Evolutionary conservation across 2,329 filamentous ascomycete genomes (phyloP).

Genomic region (Pseudohalonectria lignicola): DNA sequence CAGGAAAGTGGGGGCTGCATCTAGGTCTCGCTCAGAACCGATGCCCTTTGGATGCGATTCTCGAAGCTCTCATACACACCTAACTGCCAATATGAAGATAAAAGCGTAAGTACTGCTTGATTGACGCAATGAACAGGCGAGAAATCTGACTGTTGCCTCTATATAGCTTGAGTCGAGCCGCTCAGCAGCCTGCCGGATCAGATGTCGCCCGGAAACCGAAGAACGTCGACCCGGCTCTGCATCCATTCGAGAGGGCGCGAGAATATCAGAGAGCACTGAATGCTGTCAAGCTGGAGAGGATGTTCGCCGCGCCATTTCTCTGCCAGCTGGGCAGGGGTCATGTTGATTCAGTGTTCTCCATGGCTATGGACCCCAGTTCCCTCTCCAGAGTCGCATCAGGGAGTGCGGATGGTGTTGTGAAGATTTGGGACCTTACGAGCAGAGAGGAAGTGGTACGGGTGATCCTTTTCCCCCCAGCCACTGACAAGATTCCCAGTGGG

Average conservation of each 20-base stretch:
- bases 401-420: conserved; percentile 85
- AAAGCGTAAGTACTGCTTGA: conserved; percentile 1
- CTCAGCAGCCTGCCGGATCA: conserved; percentile 3
- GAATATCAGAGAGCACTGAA: conserved; percentile 64
- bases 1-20: too few relatives aligned
- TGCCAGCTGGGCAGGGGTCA: conserved; percentile 82
- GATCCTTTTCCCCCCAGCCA: background rate
- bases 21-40: too few relatives aligned
- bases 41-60: too few relatives aligned
- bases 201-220: conserved; percentile 3
- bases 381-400: conserved; percentile 70
- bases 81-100: background rate
- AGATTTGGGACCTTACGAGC: conserved; percentile 53
- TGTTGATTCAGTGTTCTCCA: conserved; percentile 78
- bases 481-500: background rate
- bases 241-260: conserved; percentile 82
- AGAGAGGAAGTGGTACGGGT: conserved; percentile 43
- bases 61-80: too few relatives aligned
- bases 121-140: background rate
- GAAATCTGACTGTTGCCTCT: background rate
- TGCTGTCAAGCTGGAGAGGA: conserved; percentile 80
- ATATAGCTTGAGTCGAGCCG: conserved; percentile 1
- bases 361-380: conserved; percentile 69
- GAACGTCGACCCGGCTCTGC: conserved; percentile 58
- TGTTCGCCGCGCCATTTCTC: conserved; percentile 55